Base-by-base conservation (phyloP, 495 filamentous ascomycete genomes). In the Astrocystis sublimbata region DNA sequence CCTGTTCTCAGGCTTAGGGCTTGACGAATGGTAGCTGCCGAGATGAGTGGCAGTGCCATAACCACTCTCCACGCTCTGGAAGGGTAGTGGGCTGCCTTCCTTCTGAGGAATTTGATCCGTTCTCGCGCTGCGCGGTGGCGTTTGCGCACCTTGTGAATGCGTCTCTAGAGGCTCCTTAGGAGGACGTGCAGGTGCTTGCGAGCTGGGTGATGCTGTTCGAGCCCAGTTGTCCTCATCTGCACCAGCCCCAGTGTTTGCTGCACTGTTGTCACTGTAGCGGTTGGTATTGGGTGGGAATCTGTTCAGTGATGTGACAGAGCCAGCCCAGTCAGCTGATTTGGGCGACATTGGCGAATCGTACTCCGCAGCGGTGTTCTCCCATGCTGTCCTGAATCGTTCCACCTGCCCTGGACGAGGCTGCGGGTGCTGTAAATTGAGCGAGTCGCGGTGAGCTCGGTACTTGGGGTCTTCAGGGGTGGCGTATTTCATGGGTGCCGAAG, bases 361-460 rank as follows among this genome's bases (percentile, higher is more conserved):
- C 17, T 86, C 82, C 52, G 89, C 83, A 9, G 92, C 93, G 68
- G 92, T 86, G 6, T 82, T 85, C 72, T 97, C 93, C 4, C 96
- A 82, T 5, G 88, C 86, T 8, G 84, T 86, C 71, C 93, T 89
- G 72, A 92, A 92, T 28, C 89, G 88, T 61, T 88, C 87, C 9
- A 91, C 92, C 28, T 91, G 88, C 0, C 92, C 92, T 57, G 85
- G 89, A 13, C 91, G 86, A 28, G 93, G 93, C 71, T 97, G 93
- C 15, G 93, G 93, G 75, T 97, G 93, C 71, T 93, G 87, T 6
- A 97, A 77, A 68, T 93, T 92, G 30, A 96, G 76, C 46, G 91
- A 96, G 71, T 94, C 90, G 51, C 93, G 91, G 73, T 96, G 90
- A 17, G 91, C 91, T 68, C 90, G 87, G 71, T 96, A 96, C 71